Evolutionary conservation across 176 grass and related monocot species (phyloP), one percentile per base, ranked within the genome.

Genomic region (Puccinellia tenuiflora): DNA sequence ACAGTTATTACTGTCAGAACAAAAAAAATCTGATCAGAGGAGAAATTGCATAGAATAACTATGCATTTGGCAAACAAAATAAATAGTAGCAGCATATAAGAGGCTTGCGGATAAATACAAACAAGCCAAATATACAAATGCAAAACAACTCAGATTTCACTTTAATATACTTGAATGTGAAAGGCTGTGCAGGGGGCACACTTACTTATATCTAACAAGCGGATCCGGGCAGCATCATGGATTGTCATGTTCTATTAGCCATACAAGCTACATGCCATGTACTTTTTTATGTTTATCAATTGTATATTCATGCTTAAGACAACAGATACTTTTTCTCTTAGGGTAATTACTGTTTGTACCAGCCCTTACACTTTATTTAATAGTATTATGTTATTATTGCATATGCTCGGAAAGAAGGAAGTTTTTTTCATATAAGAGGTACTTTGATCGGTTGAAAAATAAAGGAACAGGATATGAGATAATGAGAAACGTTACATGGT

Each of bases 1-100:
- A 73, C 97, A 99, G 65, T 84, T 88, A 86, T 96, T 96, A 73
- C 97, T 99, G 90, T 84, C 82, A 79, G 40, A 84, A 15, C 61
- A 52, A n/a, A 82, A 35, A 2, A 73, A 61, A 52, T 33, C 13
- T 24, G 21, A 22, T 61, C 33, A 85, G 35, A 68, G 22, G 22
- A 62, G 37, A 85, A 71, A 40, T 18, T 84, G 38, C 61, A 81
- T 60, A 85, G 10, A 85, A 85, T 57, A 68, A 57, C 42, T 79
- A 46, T 29, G 21, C 6, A 59, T 85, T 67, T 11, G 54, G 65
- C 14, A 78, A 30, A 67, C 63, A 72, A 6, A 78, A 45, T 15
- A 56, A 56, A 79, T 59, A 1, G 20, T 22, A 52, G 35, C 6
- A 37, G 1, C 24, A 77, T 35, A 72, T 15, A 78, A 47, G 16